phyloP scores from a whole-genome alignment of 306 rosid species.

The Cicer arietinum region DNA sequence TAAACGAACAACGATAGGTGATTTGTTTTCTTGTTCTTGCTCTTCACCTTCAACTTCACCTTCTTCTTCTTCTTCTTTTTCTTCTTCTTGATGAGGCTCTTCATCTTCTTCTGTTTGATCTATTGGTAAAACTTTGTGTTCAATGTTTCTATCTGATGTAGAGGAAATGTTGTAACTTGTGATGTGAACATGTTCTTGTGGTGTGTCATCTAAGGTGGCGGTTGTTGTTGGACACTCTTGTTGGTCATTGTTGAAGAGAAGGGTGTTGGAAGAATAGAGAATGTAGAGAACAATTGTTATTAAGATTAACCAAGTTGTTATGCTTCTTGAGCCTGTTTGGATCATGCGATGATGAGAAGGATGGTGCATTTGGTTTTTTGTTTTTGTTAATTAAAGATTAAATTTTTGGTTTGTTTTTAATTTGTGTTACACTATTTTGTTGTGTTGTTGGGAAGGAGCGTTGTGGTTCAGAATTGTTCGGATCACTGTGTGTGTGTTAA shows the following conservation, averaged over 20 bases:
- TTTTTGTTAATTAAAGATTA: slow-evolving; percentile 13
- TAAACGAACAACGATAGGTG: slow-evolving; percentile 38
- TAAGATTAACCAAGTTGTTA: slow-evolving; percentile 61
- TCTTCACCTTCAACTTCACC: neutral
- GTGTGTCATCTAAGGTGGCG: slow-evolving; percentile 39
- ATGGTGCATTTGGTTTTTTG: slow-evolving; percentile 41
- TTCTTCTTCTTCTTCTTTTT: neutral
- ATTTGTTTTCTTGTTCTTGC: slow-evolving; percentile 18
- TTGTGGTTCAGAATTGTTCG: slow-evolving; percentile 52
- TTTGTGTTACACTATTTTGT: slow-evolving; percentile 1
- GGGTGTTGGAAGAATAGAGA: slow-evolving; percentile 61
- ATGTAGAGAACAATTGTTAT: slow-evolving; percentile 54
- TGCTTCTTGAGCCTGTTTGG: slow-evolving; percentile 50
- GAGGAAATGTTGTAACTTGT: slow-evolving; percentile 46
- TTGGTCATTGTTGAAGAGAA: slow-evolving; percentile 58
- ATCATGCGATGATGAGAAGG: slow-evolving; percentile 48
- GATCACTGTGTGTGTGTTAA: slow-evolving; percentile 44
- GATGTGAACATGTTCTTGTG: slow-evolving; percentile 43
- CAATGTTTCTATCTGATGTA: neutral
- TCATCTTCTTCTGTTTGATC: neutral
- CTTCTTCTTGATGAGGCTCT: neutral
- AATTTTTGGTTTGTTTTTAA: slow-evolving; percentile 37
- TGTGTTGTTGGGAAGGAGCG: neutral
- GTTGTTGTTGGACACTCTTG: slow-evolving; percentile 52
- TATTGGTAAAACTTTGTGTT: slow-evolving; percentile 18